These are phyloP conservation scores for Liriodendron chinense DNA, from an alignment of 164 flowering plant species.

Conservation along the genomic window DNA sequence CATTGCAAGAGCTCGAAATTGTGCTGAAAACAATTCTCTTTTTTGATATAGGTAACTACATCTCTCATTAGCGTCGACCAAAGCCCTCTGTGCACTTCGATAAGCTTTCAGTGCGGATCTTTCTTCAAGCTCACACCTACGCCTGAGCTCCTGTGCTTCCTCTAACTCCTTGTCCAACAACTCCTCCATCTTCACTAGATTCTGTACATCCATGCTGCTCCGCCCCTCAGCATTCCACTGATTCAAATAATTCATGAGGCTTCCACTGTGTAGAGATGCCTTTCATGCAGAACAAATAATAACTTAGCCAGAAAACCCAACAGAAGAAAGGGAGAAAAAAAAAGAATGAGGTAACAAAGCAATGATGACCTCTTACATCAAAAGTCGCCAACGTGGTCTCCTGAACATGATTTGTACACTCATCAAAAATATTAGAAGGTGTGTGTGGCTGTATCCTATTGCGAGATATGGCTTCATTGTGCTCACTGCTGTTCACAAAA, in stretches of 20 bases:
- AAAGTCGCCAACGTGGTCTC: constrained; percentile 8
- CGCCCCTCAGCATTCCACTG: constrained; percentile 24
- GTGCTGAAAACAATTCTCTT: constrained; percentile 58
- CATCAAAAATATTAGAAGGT: constrained; percentile 7
- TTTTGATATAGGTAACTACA: constrained; percentile 59
- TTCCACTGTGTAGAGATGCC: constrained; percentile 26
- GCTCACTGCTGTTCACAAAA: constrained; percentile 7
- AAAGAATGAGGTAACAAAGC: background rate
- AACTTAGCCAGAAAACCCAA: constrained; percentile 4
- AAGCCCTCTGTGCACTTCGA: constrained; percentile 75
- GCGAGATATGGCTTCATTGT: constrained; percentile 9
- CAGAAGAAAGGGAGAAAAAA: background rate
- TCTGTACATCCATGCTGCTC: constrained; percentile 28
- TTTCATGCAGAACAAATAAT: constrained; percentile 12
- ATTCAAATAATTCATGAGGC: constrained; percentile 26
- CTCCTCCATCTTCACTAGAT: constrained; percentile 61
- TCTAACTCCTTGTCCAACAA: constrained; percentile 71
- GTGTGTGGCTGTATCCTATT: constrained; percentile 11
- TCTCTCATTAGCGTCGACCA: constrained; percentile 70
- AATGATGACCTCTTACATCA: constrained; percentile 10
- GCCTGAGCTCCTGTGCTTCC: constrained; percentile 76
- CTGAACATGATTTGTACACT: constrained; percentile 3
- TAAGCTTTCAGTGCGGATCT: constrained; percentile 75
- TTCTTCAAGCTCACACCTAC: constrained; percentile 79
- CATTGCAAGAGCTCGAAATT: constrained; percentile 45